Evolutionary conservation across 2,329 filamentous ascomycete genomes (phyloP).

Genomic region (Aspergillus vadensis): DNA sequence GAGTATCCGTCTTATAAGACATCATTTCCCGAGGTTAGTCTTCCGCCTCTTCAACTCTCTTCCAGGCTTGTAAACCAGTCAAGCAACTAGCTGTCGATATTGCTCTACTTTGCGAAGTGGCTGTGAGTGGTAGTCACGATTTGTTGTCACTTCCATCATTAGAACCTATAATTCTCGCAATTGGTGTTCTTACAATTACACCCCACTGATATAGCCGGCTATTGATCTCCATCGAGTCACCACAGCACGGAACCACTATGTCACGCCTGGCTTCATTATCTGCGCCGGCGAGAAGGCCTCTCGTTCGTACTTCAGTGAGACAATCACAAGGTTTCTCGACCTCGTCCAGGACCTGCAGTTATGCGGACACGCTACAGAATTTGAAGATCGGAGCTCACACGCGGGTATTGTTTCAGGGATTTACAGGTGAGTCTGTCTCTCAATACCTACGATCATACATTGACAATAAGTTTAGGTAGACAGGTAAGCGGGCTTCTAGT

Average conservation of each 20-base stretch:
- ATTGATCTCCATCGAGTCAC: background rate
- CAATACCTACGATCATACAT: background rate
- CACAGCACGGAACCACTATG: background rate
- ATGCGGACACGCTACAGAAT: constrained; percentile 65
- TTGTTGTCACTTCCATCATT: too few relatives aligned
- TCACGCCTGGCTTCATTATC: constrained; percentile 26
- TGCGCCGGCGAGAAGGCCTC: constrained; percentile 21
- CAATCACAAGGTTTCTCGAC: constrained; percentile 35
- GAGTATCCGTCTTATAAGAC: background rate
- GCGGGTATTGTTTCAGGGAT: constrained; percentile 69
- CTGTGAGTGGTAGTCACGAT: too few relatives aligned
- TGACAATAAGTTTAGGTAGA: constrained; percentile 30
- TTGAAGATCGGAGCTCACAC: constrained; percentile 68
- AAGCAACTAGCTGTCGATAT: background rate
- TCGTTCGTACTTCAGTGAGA: constrained; percentile 5
- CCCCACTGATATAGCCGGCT: background rate
- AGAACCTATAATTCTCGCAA: too few relatives aligned
- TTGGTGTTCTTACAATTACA: background rate
- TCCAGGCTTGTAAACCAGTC: background rate
- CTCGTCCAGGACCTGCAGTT: constrained; percentile 36
- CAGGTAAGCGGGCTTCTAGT: constrained; percentile 32
- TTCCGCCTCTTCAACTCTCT: background rate
- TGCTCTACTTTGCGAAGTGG: background rate
- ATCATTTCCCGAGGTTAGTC: background rate
- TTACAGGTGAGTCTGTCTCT: constrained; percentile 56